Evolutionary conservation across 225 moss, liverwort and hornwort genomes (phyloP).

Genomic region (Thuidium tamariscinum): DNA sequence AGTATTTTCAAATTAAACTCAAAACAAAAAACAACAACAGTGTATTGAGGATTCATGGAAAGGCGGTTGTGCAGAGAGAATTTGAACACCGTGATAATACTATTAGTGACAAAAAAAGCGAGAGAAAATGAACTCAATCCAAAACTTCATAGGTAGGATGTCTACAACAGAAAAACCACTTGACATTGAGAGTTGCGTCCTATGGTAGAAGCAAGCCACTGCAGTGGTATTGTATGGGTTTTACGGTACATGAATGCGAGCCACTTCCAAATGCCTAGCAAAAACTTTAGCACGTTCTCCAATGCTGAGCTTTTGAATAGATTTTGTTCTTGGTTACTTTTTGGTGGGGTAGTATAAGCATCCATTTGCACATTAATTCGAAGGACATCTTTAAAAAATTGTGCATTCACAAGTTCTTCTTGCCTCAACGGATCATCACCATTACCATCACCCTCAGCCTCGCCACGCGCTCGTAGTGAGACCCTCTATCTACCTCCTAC

Average conservation of each 20-base stretch:
- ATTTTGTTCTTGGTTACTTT: background rate
- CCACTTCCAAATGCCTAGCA: background rate
- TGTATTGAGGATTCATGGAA: background rate
- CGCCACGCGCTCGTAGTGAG: too few relatives aligned
- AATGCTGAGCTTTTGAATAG: background rate
- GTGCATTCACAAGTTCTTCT: background rate
- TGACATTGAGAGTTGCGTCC: background rate
- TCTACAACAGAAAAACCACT: background rate
- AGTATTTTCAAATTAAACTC: background rate
- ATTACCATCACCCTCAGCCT: too few relatives aligned
- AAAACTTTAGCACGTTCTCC: background rate
- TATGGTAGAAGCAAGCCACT: background rate
- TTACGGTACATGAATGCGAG: background rate
- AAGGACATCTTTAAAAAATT: background rate
- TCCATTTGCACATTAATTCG: background rate
- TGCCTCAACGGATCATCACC: background rate
- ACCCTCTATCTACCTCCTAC: too few relatives aligned
- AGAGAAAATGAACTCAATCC: fast-evolving
- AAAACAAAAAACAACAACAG: background rate
- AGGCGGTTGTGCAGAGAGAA: background rate
- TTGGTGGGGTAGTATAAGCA: background rate
- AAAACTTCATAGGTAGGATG: background rate
- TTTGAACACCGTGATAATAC: background rate
- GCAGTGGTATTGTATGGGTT: background rate
- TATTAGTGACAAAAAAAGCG: background rate